These are phyloP conservation scores for Wakefieldia striispora DNA, from an alignment of 768 basidiomycete species.

Conservation along the genomic window DNA sequence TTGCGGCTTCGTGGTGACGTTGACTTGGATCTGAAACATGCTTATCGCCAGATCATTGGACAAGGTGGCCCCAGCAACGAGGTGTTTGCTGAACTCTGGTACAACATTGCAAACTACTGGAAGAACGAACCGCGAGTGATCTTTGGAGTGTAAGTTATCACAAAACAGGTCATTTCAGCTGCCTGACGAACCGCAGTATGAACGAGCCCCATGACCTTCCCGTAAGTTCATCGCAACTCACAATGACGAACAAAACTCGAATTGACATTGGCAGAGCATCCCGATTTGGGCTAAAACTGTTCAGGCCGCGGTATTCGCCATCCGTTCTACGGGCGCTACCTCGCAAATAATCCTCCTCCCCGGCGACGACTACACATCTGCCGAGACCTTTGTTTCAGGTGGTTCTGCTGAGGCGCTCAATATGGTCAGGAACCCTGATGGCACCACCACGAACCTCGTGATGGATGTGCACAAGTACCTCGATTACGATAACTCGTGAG, in stretches of 20 bases:
- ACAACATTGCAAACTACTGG: conserved; percentile 49
- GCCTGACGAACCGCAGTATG: conserved; percentile 38
- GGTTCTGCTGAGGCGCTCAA: conserved; percentile 49
- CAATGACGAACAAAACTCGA: no score
- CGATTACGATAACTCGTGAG: conserved; percentile 51
- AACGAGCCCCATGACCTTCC: conserved; percentile 64
- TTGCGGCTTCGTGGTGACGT: no score
- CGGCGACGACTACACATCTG: conserved; percentile 57
- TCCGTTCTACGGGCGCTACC: conserved; percentile 50
- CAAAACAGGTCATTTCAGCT: neutral
- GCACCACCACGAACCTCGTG: conserved; percentile 43
- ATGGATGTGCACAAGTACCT: conserved; percentile 67
- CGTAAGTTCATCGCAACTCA: no score
- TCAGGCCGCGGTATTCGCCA: conserved; percentile 61
- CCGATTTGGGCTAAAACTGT: conserved; percentile 46
- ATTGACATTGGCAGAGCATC: no score
- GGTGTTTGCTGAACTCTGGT: conserved; percentile 54
- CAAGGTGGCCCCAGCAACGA: conserved; percentile 60
- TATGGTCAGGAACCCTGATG: conserved; percentile 46
- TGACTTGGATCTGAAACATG: no score
- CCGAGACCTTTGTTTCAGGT: conserved; percentile 47
- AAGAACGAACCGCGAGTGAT: conserved; percentile 39
- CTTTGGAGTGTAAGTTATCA: conserved; percentile 45
- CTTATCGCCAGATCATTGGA: conserved; percentile 49
- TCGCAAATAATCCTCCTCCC: conserved; percentile 57